Conservation (phyloP, 345 rosid genomes). For the Anacardium occidentale region DNA sequence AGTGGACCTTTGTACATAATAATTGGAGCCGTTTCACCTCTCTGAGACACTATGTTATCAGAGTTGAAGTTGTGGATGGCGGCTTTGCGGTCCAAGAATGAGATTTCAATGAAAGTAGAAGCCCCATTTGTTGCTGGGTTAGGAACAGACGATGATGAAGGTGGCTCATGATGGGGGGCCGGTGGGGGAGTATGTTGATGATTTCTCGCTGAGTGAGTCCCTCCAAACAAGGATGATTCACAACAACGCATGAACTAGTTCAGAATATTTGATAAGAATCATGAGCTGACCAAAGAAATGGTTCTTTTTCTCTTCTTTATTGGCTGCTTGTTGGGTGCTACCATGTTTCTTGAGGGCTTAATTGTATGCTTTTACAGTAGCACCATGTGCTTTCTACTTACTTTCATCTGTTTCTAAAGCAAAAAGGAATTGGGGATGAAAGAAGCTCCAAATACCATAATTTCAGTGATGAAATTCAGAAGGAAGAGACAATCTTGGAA, state of each 20-base stretch:
- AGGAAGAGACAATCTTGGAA: background rate
- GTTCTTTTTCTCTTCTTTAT: too few species aligned
- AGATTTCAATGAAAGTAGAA: slow-evolving; percentile 66
- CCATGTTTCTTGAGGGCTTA: background rate
- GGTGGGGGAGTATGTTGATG: slow-evolving; percentile 28
- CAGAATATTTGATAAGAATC: slow-evolving; percentile 3
- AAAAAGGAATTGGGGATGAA: too few species aligned
- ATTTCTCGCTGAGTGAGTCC: slow-evolving; percentile 41
- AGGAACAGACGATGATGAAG: slow-evolving; percentile 30
- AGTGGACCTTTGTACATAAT: slow-evolving; percentile 68
- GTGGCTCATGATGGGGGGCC: background rate
- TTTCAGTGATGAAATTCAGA: too few species aligned
- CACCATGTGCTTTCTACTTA: too few species aligned
- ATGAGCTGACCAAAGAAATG: background rate
- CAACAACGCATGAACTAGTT: slow-evolving; percentile 67
- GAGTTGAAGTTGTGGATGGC: slow-evolving; percentile 71
- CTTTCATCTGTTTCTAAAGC: too few species aligned
- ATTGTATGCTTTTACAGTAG: background rate
- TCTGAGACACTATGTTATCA: slow-evolving; percentile 67
- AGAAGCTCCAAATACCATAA: too few species aligned
- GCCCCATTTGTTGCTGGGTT: slow-evolving; percentile 36
- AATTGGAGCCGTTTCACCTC: slow-evolving; percentile 56
- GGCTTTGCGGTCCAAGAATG: slow-evolving; percentile 58
- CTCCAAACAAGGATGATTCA: slow-evolving; percentile 49
- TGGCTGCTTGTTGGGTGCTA: too few species aligned